These are phyloP conservation scores for Apiospora arundinis DNA, from an alignment of 2,329 filamentous ascomycete genomes.

Conservation along the genomic window DNA sequence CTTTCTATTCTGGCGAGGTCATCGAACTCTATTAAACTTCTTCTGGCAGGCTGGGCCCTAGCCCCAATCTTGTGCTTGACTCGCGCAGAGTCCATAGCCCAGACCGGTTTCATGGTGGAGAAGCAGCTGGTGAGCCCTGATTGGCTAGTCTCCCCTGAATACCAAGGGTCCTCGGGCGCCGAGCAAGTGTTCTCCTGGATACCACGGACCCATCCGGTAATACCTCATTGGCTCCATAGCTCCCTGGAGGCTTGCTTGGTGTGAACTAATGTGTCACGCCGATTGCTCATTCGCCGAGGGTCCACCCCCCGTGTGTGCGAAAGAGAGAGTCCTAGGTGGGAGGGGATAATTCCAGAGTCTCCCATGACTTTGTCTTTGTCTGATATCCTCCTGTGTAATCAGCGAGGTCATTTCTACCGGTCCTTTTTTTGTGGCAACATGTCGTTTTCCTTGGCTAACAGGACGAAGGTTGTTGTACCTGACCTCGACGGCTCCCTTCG, in stretches of 20 bases:
- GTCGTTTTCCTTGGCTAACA: neutral
- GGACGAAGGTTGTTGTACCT: neutral
- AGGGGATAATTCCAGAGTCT: neutral
- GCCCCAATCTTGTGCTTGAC: neutral
- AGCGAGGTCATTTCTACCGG: neutral
- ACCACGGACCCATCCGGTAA: neutral
- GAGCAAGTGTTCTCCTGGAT: neutral
- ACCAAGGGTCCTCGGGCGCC: neutral
- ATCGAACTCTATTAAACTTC: neutral
- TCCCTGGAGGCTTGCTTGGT: neutral
- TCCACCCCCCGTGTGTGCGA: neutral
- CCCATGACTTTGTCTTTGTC: neutral
- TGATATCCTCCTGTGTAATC: conserved; percentile 1
- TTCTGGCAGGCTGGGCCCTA: neutral
- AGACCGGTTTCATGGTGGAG: neutral
- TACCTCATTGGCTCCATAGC: neutral
- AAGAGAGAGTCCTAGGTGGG: neutral
- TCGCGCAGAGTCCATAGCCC: neutral
- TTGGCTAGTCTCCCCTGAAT: neutral
- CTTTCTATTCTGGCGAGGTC: neutral
- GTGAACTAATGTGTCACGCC: neutral
- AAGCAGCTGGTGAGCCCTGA: neutral
- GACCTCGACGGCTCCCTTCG: neutral
- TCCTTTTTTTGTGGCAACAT: conserved; percentile 17
- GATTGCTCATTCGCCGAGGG: neutral